phyloP scores from a whole-genome alignment of 2,329 filamentous ascomycete species.

The Tolypocladium tundrense region DNA sequence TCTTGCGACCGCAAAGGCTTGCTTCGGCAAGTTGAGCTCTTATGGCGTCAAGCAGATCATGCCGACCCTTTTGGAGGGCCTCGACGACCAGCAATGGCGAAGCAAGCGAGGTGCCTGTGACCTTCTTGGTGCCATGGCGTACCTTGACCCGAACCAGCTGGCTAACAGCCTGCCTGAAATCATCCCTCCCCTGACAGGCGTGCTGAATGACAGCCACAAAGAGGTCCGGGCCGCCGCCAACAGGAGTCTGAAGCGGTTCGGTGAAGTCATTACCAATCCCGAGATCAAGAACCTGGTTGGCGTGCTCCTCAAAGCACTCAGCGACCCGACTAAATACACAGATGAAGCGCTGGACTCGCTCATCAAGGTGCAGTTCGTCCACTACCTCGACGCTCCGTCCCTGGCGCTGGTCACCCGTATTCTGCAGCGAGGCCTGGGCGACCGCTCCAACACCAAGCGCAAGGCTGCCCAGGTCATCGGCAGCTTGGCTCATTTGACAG shows the following conservation, averaged over 20 bases:
- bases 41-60: constrained; percentile 93
- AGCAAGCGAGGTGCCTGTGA: constrained; percentile 98
- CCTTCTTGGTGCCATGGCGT: constrained; percentile 94
- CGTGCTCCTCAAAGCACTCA: constrained; percentile 89
- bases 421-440: constrained; percentile 80
- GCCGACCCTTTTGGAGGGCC: constrained; percentile 79
- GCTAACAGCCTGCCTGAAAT: constrained; percentile 89
- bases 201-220: constrained; percentile 96
- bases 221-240: constrained; percentile 89
- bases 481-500: constrained; percentile 91
- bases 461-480: constrained; percentile 97
- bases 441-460: constrained; percentile 88
- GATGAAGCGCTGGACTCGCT: constrained; percentile 87
- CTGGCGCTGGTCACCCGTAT: constrained; percentile 92
- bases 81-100: constrained; percentile 94
- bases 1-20: constrained; percentile 85
- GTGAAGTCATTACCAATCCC: constrained; percentile 95
- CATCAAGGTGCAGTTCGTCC: constrained; percentile 96
- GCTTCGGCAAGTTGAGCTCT: constrained; percentile 86
- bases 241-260: constrained; percentile 91
- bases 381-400: constrained; percentile 96
- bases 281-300: constrained; percentile 90
- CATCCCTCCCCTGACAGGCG: constrained; percentile 87
- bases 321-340: constrained; percentile 94
- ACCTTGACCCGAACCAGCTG: constrained; percentile 90